Evolutionary conservation across 1,284 basidiomycete genomes (phyloP).

Genomic region (Cutaneotrichosporon cutaneum): DNA sequence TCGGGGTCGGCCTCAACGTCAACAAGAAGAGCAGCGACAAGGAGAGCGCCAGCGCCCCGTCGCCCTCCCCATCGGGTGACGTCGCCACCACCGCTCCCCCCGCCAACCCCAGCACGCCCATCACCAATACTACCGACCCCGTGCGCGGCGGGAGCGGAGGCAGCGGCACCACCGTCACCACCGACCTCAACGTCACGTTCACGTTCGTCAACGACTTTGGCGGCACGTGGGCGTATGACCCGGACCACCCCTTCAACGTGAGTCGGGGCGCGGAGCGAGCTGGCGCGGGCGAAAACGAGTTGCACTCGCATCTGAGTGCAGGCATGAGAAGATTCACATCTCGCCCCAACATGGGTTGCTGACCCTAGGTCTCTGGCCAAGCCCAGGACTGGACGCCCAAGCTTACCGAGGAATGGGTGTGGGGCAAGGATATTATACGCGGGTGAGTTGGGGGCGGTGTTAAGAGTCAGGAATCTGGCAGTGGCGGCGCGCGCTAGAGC

Average conservation of each 20-base stretch:
- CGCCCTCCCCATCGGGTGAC: too few relatives aligned
- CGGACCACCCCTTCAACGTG: slow-evolving; percentile 62
- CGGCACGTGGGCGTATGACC: slow-evolving; percentile 67
- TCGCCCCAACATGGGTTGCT: neutral
- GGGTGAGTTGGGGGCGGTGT: slow-evolving; percentile 29
- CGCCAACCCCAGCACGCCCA: neutral
- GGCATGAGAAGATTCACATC: neutral
- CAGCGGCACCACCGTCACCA: slow-evolving; percentile 39
- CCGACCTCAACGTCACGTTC: slow-evolving; percentile 66
- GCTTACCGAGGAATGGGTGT: slow-evolving; percentile 78
- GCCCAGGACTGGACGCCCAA: slow-evolving; percentile 26
- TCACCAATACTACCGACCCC: neutral
- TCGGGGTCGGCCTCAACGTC: slow-evolving; percentile 12
- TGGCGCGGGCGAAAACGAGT: too few relatives aligned
- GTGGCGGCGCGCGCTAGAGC: neutral
- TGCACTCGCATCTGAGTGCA: too few relatives aligned
- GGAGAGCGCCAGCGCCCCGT: neutral
- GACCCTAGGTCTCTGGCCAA: slow-evolving; percentile 15
- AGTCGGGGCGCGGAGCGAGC: slow-evolving; percentile 45
- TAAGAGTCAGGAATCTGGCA: neutral
- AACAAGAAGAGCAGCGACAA: slow-evolving; percentile 7
- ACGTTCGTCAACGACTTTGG: slow-evolving; percentile 75
- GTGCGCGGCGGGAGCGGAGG: slow-evolving; percentile 27
- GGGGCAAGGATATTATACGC: slow-evolving; percentile 66
- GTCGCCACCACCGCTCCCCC: neutral